A percentile compares a stretch with the other conserved stretches of the same genome.
phyloP scores from a whole-genome alignment of 176 grass and related monocot genomes.

The Oryza meyeriana region DNA sequence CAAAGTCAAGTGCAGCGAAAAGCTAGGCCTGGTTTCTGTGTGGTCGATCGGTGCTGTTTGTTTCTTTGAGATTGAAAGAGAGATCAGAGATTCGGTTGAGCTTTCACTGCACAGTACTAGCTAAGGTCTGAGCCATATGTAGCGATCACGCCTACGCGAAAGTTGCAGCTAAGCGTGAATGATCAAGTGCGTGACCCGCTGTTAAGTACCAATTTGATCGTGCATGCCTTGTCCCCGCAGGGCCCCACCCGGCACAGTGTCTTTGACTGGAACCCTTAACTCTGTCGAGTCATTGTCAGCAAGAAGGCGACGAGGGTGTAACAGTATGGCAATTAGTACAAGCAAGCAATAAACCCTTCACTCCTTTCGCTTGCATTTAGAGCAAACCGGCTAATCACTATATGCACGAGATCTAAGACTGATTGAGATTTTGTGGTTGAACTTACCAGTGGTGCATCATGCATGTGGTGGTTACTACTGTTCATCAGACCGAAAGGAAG shows the following conservation, averaged over 20 bases:
- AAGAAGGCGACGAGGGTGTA: background rate
- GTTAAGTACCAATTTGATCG: background rate
- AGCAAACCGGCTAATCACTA: background rate
- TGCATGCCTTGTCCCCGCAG: background rate
- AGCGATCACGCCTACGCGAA: background rate
- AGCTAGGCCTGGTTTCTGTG: background rate
- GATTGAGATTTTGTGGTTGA: background rate
- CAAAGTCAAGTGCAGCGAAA: background rate
- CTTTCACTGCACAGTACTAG: background rate
- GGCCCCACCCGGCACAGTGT: conserved; percentile 1
- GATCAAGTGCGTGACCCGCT: background rate
- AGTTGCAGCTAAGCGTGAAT: background rate
- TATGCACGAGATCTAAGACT: background rate
- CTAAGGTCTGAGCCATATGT: background rate
- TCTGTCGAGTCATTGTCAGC: conserved; percentile 9
- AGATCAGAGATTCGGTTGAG: background rate
- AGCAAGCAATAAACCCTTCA: background rate
- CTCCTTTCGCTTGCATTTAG: background rate
- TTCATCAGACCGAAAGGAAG: background rate
- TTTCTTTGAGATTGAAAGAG: background rate
- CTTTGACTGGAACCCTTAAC: conserved; percentile 38
- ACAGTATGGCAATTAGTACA: background rate
- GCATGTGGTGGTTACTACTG: background rate
- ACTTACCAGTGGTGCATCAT: background rate
- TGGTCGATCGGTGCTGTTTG: background rate